Base-by-base conservation (phyloP, 805 yeast genomes). In the Wickerhamomyces bisporus region DNA sequence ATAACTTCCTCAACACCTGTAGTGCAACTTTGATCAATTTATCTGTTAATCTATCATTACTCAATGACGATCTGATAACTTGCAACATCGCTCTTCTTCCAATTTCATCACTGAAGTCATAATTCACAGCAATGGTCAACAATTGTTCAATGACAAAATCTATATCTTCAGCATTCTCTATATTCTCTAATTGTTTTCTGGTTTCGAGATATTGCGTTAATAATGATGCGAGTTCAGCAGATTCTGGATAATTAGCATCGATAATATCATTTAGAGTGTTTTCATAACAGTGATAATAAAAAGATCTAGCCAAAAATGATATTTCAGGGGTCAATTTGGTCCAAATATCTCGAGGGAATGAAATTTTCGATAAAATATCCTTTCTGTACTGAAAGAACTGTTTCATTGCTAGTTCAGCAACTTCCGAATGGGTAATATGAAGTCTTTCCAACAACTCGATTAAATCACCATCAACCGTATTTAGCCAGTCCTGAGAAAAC, bases 31-130 rank as follows among this genome's bases (percentile, higher is more conserved):
- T 71, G 19, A 78, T 70, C 23, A 79, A 63, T 6, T 62, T 54
- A 40, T 77, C 86, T 2, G 76, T 60, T 19, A 84, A 64, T 13
- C 71, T 66, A 36, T 77, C 81, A 30, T 73, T 69, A 1, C 80
- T 70, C 40, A 83, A 62, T n/a, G 79, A 65, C 17, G 75, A 66
- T 64, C 86, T 69, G 5, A 80, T 60, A 2, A 76, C 68, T 23
- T 67, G 71, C 28, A 84, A 62, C 76, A 87, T 77, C 32, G 78
- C 77, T 57, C 95, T 73, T 53, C 96, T 75, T 16, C 97, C 96
- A 33, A 84, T 74, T 58, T 89, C 96, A 64, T 93, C 97, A 49
- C 87, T 81, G 52, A 77, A 87, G 57, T 93, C 98, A 53, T 82
- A 83, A 27, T 75, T 74, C 21, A 73, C 72, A 1, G 89, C 81